phyloP scores from a whole-genome alignment of 148 eudicot genomes.

The Agrostemma githago region DNA sequence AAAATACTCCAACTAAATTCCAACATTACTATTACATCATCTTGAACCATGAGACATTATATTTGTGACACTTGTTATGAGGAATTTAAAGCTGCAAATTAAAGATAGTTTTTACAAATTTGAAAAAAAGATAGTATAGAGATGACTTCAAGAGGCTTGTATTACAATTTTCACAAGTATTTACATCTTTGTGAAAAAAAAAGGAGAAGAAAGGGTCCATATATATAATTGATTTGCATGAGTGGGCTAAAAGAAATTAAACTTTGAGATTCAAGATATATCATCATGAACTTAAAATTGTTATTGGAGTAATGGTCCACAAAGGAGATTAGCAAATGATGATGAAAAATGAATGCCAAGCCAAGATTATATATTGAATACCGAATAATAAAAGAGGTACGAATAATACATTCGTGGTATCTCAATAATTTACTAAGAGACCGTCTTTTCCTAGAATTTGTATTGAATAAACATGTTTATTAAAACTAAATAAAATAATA shows the following conservation, averaged over 20 bases:
- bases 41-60: not conserved
- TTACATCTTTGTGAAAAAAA: slow-evolving; percentile 14
- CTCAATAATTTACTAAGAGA: too few species aligned
- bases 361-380: too few species aligned
- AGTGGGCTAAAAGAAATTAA: slow-evolving; percentile 18
- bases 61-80: not conserved
- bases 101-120: not conserved
- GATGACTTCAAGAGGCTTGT: slow-evolving; percentile 27
- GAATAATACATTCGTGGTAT: too few species aligned
- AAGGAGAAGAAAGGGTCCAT: slow-evolving; percentile 17
- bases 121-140: slow-evolving; percentile 1
- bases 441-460: too few species aligned
- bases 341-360: too few species aligned
- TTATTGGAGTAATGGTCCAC: slow-evolving; percentile 25
- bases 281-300: slow-evolving; percentile 12
- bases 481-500: too few species aligned
- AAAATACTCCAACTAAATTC: too few species aligned
- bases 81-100: not conserved
- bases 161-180: slow-evolving; percentile 21
- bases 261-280: slow-evolving; percentile 25
- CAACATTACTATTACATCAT: not conserved
- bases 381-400: too few species aligned
- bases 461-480: too few species aligned
- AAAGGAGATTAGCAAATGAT: not conserved
- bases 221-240: slow-evolving; percentile 21